phyloP scores from a whole-genome alignment of 2,329 filamentous ascomycete genomes.

The Pestalotiopsis sp. region DNA sequence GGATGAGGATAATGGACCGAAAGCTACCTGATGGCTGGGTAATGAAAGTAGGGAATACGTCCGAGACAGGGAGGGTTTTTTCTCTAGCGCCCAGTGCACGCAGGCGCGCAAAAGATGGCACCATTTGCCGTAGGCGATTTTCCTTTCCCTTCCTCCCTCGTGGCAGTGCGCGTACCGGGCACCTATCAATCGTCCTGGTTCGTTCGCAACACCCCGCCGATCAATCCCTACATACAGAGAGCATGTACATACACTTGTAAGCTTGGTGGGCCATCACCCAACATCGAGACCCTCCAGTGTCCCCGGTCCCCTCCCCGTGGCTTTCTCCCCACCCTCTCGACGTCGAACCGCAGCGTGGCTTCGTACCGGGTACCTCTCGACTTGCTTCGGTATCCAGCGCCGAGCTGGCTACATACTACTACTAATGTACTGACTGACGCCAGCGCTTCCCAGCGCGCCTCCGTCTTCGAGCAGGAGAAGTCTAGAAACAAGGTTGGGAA shows the following conservation, averaged over 20 bases:
- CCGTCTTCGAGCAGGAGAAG: no score
- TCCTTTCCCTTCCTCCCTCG: conserved; percentile 12
- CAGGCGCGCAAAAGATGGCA: neutral
- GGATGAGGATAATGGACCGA: conserved; percentile 12
- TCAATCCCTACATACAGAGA: neutral
- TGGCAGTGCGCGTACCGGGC: conserved; percentile 15
- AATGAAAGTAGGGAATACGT: conserved; percentile 7
- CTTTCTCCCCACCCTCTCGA: neutral
- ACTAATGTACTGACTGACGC: neutral
- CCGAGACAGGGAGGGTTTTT: conserved; percentile 1
- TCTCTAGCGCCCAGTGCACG: conserved; percentile 5
- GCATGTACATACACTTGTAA: no score
- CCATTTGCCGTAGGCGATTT: conserved; percentile 4
- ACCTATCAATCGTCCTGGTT: conserved; percentile 10
- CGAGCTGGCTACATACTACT: neutral
- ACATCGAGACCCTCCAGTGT: neutral
- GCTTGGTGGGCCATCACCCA: no score
- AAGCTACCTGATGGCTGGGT: conserved; percentile 17
- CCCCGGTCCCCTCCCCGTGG: neutral
- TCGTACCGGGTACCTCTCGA: neutral
- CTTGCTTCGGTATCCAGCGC: neutral
- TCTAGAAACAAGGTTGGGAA: no score
- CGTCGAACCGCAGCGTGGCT: neutral
- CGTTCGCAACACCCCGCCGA: neutral
- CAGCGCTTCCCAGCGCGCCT: neutral